These are phyloP conservation scores for Spathaspora sp. DNA, from an alignment of 1,139 yeast genomes.

Conservation along the genomic window DNA sequence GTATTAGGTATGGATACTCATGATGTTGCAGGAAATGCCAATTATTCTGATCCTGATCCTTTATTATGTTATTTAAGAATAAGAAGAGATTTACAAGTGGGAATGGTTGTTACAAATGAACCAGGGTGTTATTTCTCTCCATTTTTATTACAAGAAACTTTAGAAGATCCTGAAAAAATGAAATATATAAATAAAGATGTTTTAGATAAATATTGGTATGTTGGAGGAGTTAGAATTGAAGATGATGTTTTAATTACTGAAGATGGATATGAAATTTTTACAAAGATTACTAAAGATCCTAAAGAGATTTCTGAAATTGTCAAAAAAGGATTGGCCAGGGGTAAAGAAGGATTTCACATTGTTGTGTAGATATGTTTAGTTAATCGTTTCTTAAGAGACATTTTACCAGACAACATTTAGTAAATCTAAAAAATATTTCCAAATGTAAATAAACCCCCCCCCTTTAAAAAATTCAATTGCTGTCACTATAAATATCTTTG, in stretches of 20 bases:
- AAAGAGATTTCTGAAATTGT: conserved; percentile 77
- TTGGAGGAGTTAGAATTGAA: conserved; percentile 96
- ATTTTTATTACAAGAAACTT: conserved; percentile 65
- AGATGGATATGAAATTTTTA: conserved; percentile 76
- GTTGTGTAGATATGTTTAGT: conserved; percentile 31
- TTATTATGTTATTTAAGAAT: conserved; percentile 75
- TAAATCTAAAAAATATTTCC: too few relatives aligned
- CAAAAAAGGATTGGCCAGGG: conserved; percentile 56
- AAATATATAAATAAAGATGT: conserved; percentile 66
- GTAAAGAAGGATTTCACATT: conserved; percentile 54
- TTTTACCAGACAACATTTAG: too few relatives aligned
- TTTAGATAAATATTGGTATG: conserved; percentile 74
- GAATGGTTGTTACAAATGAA: conserved; percentile 92
- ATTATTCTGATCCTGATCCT: conserved; percentile 80
- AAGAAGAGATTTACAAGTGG: conserved; percentile 66
- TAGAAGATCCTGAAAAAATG: conserved; percentile 54
- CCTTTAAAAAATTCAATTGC: too few relatives aligned
- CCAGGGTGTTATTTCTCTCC: conserved; percentile 94
- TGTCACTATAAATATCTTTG: too few relatives aligned
- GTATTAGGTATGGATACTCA: conserved; percentile 93
- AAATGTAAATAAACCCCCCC: background rate
- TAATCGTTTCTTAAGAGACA: too few relatives aligned
- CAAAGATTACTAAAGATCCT: conserved; percentile 83
- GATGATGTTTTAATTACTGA: conserved; percentile 83
- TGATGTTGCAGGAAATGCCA: conserved; percentile 87